These are phyloP conservation scores for Xylaria grammica DNA, from an alignment of 495 filamentous ascomycete genomes.

Conservation along the genomic window DNA sequence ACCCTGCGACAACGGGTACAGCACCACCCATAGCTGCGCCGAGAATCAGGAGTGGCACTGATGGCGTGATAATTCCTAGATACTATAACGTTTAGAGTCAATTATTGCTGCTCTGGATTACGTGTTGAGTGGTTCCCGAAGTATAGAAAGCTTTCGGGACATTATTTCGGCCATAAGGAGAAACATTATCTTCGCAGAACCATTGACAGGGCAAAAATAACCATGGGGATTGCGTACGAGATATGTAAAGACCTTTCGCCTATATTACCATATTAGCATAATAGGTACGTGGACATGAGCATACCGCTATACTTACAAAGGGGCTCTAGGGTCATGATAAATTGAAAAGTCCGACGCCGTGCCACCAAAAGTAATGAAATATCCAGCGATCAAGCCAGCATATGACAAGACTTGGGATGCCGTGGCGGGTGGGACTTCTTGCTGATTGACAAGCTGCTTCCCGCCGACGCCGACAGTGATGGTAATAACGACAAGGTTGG, in stretches of 20 bases:
- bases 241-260: conserved; percentile 43
- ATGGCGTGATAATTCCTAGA: conserved; percentile 51
- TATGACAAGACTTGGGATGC: conserved; percentile 37
- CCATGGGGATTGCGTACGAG: conserved; percentile 17
- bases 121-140: too few relatives aligned
- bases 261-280: conserved; percentile 2
- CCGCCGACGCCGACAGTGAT: conserved; percentile 57
- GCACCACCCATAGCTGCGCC: conserved; percentile 58
- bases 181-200: too few relatives aligned
- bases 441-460: conserved; percentile 45
- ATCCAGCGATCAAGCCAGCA: conserved; percentile 46
- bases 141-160: too few relatives aligned
- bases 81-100: conserved; percentile 24
- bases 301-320: conserved; percentile 35
- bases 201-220: too few relatives aligned
- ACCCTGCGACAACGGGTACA: conserved; percentile 42
- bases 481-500: conserved; percentile 54
- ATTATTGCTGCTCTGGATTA: too few relatives aligned
- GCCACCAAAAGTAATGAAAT: conserved; percentile 51
- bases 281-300: neutral
- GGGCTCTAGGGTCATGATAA: conserved; percentile 46
- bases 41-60: conserved; percentile 54
- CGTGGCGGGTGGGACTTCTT: conserved; percentile 32
- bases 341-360: conserved; percentile 48
- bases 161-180: too few relatives aligned